Conservation (phyloP, 148 eudicot genomes). For the Rhododendron henanense region DNA sequence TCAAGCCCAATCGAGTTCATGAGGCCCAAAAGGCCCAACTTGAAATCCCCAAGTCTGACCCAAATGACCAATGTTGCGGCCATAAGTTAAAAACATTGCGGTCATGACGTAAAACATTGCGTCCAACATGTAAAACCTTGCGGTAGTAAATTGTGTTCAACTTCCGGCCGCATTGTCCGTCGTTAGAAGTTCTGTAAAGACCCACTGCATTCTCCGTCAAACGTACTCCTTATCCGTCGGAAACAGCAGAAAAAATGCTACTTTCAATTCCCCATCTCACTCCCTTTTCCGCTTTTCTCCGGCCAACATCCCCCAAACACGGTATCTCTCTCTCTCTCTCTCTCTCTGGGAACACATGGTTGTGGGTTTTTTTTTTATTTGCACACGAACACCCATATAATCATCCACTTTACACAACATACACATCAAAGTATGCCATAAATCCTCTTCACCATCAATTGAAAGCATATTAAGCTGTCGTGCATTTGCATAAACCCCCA, state of each 20-base stretch:
- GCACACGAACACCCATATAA: background rate
- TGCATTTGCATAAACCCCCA: background rate
- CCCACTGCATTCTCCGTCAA: background rate
- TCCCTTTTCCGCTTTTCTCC: background rate
- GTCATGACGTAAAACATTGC: too few species aligned
- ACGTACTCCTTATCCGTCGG: background rate
- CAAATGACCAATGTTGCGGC: background rate
- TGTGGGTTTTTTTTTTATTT: background rate
- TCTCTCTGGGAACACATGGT: background rate
- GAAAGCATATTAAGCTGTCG: background rate
- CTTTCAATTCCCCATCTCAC: constrained; percentile 9
- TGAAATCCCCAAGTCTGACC: background rate
- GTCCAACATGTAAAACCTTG: too few species aligned
- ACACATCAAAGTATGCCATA: background rate
- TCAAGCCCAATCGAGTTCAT: background rate
- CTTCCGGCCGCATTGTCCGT: too few species aligned
- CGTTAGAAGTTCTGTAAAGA: background rate
- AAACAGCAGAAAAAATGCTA: constrained; percentile 1
- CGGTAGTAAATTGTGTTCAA: too few species aligned
- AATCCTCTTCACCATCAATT: background rate
- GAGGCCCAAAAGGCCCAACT: background rate
- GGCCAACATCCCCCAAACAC: background rate
- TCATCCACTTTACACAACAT: background rate
- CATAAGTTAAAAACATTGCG: too few species aligned
- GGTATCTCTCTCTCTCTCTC: constrained; percentile 15